A percentile compares a stretch with the other conserved stretches of the same genome.
These are phyloP conservation scores for Vararia minispora DNA, from an alignment of 768 basidiomycete species.

Conservation along the genomic window DNA sequence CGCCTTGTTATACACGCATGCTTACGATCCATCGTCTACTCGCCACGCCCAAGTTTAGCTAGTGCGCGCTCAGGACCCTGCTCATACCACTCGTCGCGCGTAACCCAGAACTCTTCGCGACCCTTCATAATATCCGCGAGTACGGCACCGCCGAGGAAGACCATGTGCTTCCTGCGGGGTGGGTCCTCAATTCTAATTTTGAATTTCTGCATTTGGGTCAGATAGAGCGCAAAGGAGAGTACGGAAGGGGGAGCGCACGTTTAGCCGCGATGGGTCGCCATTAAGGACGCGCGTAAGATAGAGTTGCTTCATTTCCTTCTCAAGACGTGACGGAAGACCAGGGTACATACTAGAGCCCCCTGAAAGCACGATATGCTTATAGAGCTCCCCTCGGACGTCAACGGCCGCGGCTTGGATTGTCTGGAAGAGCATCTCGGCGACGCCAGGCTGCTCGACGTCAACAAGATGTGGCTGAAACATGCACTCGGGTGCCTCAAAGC, in stretches of 20 bases:
- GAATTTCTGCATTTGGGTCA: conserved; percentile 71
- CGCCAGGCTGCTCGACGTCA: conserved; percentile 92
- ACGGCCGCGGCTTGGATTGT: conserved; percentile 89
- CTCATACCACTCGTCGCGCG: conserved; percentile 91
- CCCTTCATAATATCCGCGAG: conserved; percentile 97
- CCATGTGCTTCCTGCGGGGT: conserved; percentile 97
- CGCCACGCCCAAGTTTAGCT: conserved; percentile 76
- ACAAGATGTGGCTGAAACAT: conserved; percentile 99
- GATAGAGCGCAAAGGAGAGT: neutral
- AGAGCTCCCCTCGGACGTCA: conserved; percentile 82
- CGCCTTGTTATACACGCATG: conserved; percentile 12
- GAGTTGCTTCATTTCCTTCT: conserved; percentile 99
- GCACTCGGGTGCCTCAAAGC: conserved; percentile 98
- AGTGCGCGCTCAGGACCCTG: conserved; percentile 70
- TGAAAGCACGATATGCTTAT: conserved; percentile 96
- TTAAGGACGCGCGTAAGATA: conserved; percentile 84
- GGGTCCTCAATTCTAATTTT: conserved; percentile 99
- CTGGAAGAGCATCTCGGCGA: conserved; percentile 97
- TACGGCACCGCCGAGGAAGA: conserved; percentile 98
- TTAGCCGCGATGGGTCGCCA: conserved; percentile 74
- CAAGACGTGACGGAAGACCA: conserved; percentile 89
- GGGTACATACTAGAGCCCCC: conserved; percentile 99
- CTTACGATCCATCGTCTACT: too few relatives aligned
- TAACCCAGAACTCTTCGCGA: conserved; percentile 91
- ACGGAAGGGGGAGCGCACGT: conserved; percentile 42